Conservation (phyloP, 352 stramenopile species). For the Plasmopara halstedii region DNA sequence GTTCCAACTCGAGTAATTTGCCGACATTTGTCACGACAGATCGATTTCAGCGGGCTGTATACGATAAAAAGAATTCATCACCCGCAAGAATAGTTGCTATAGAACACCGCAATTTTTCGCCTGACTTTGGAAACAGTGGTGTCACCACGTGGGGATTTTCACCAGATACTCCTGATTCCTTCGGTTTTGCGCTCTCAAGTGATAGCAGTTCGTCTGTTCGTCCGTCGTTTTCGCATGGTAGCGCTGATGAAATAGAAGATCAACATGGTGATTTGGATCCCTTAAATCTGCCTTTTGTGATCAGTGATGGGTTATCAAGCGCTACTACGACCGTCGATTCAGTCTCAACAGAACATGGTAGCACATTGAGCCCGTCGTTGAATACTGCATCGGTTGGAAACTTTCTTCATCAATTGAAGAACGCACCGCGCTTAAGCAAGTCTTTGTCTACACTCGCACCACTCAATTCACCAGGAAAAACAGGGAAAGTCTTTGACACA, state of each 20-base stretch:
- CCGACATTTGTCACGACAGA: conserved; percentile 59
- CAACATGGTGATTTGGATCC: conserved; percentile 16
- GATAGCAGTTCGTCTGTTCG: conserved; percentile 16
- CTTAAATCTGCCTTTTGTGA: conserved; percentile 61
- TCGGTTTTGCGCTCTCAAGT: conserved; percentile 43
- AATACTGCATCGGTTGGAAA: conserved; percentile 60
- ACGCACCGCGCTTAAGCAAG: conserved; percentile 46
- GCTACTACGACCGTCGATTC: conserved; percentile 44
- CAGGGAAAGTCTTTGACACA: not conserved
- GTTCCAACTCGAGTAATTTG: conserved; percentile 30
- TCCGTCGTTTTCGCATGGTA: conserved; percentile 31
- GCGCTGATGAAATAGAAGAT: not conserved
- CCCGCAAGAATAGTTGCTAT: conserved; percentile 13
- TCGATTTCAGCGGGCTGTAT: conserved; percentile 28
- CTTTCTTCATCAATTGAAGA: conserved; percentile 77
- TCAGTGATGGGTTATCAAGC: conserved; percentile 35
- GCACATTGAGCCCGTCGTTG: conserved; percentile 20
- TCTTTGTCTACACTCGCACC: not conserved
- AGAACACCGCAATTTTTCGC: conserved; percentile 46
- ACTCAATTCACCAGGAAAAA: not conserved
- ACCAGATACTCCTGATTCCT: conserved; percentile 54
- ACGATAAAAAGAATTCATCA: conserved; percentile 11
- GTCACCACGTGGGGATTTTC: conserved; percentile 59
- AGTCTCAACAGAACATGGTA: conserved; percentile 12
- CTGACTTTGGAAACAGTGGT: conserved; percentile 51